Conservation (phyloP, 2,329 filamentous ascomycete species). For the Venturia nashicola region DNA sequence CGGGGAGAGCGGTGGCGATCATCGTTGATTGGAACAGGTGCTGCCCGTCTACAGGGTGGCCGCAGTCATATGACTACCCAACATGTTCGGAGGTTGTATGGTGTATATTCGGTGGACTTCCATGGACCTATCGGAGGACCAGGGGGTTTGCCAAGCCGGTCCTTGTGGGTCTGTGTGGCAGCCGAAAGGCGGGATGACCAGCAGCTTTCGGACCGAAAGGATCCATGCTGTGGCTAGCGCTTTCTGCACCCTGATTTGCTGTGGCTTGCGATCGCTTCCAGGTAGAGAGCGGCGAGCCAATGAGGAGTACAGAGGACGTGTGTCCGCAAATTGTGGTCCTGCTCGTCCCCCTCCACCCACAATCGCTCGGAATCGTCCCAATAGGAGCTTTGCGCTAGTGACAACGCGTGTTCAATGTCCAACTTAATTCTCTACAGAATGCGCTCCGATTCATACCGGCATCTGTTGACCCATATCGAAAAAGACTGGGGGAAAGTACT, state of each 20-base stretch:
- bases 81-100: not conserved
- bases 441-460: slow-evolving; percentile 8
- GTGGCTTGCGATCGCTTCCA: not conserved
- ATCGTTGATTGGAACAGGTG: not conserved
- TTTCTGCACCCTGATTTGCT: not conserved
- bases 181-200: not conserved
- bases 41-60: no score
- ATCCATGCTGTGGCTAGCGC: no score
- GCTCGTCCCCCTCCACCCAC: not conserved
- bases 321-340: not conserved
- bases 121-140: not conserved
- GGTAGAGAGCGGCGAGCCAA: not conserved
- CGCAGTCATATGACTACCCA: no score
- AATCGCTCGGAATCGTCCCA: not conserved
- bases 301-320: not conserved
- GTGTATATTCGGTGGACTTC: not conserved
- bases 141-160: not conserved
- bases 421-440: not conserved
- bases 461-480: slow-evolving; percentile 9
- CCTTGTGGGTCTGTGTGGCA: not conserved
- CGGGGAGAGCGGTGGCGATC: not conserved
- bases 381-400: not conserved
- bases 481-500: slow-evolving; percentile 4
- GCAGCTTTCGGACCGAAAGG: not conserved
- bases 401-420: not conserved